phyloP scores from a whole-genome alignment of 176 grass and related monocot genomes.

The Avena atlantica region DNA sequence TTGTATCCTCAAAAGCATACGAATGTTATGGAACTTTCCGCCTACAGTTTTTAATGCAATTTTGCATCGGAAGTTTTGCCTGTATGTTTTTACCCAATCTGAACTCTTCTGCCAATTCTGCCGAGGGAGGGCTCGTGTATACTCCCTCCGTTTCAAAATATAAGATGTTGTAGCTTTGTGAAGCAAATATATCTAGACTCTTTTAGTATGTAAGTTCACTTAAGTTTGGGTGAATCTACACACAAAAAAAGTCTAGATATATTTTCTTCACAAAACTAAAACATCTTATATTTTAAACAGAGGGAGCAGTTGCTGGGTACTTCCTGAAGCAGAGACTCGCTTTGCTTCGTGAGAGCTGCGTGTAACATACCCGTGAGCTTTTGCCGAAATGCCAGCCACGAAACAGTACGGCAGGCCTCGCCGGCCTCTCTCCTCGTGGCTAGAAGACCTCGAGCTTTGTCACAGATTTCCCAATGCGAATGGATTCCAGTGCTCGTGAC shows the following conservation, averaged over 20 bases:
- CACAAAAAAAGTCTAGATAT: too few relatives aligned
- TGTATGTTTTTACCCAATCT: neutral
- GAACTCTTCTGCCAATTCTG: neutral
- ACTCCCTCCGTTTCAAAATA: too few relatives aligned
- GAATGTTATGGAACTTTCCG: neutral
- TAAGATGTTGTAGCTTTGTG: too few relatives aligned
- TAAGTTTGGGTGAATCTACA: too few relatives aligned
- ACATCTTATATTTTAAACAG: too few relatives aligned
- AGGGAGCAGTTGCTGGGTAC: neutral
- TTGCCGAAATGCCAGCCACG: constrained; percentile 25
- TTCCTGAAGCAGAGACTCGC: neutral
- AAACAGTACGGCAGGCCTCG: constrained; percentile 11
- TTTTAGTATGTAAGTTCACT: too few relatives aligned
- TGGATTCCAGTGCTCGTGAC: constrained; percentile 54
- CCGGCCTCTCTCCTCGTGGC: constrained; percentile 23
- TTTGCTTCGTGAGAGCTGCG: neutral
- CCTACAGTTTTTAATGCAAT: neutral
- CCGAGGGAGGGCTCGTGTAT: neutral
- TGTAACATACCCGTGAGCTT: constrained; percentile 42
- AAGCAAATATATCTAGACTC: too few relatives aligned
- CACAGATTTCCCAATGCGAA: constrained; percentile 14
- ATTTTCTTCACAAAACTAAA: too few relatives aligned
- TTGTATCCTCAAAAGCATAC: neutral
- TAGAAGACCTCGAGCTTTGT: constrained; percentile 32
- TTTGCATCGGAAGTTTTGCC: neutral